Base-by-base conservation (phyloP, 2,329 filamentous ascomycete genomes). In the Cercospora canescens region DNA sequence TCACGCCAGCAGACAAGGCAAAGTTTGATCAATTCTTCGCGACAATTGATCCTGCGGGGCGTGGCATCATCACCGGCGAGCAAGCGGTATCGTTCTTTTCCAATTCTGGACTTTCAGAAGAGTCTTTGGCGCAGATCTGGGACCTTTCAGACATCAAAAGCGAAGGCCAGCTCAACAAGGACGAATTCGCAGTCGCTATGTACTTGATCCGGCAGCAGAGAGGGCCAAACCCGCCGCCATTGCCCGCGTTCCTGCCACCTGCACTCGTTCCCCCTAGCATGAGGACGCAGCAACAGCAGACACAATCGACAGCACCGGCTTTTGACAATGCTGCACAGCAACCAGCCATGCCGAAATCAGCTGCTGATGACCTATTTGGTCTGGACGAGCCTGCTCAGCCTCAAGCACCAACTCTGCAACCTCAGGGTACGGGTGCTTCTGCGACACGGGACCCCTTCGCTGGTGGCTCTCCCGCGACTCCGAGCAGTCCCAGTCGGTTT, bases 111-210 rank as follows among this genome's bases (percentile, higher is more conserved):
- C 85, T 99, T 14, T 88, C 92, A 0, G 94, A 98, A 76, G 94
- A 97, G 74, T 88, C 88, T 9, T 83, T 99, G 61, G 95, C 95
- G 32, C 92, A 96, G 73, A 96, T 99, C 69, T 99, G 95, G 95
- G 95, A 99, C 77, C 87, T 99, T 32, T 91, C 95, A 14, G 95
- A 99, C 79, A 93, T 97, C 79, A 93, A 92, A 75, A 95, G 93
- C 7, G 91, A 94, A 72, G 95, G 95, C 11, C 89, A 91, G 64
- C 83, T 99, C 64, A 93, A 86, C 55, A 88, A 88, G 72, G 95
- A 99, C 71, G 94, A 97, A 73, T 99, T 99, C 76, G 93, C 95
- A 0, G 93, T 99, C 55, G 94, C 95, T 61, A 97, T 99, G 94
- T 96, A 96, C 76, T 84, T 99, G 59, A 97, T 99, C 73, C 88